A percentile compares a stretch with the other conserved stretches of the same genome.
Evolutionary conservation across 2,329 filamentous ascomycete species (phyloP).

Genomic region (Verticillium nonalfalfae): DNA sequence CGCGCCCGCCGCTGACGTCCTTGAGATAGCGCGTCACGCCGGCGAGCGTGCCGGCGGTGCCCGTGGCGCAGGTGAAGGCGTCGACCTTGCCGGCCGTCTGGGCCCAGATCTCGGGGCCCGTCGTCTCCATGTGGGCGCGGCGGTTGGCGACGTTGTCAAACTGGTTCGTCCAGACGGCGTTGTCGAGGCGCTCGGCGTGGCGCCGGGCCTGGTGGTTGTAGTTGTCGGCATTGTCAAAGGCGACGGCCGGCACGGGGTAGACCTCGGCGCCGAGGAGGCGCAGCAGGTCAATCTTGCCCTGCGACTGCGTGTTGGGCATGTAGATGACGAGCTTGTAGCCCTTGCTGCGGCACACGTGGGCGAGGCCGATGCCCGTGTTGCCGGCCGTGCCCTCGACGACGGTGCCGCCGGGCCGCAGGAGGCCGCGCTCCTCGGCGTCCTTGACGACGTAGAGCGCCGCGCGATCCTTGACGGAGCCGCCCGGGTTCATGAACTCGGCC

Average conservation of each 20-base stretch:
- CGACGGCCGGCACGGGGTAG: conserved; percentile 89
- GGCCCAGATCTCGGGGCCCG: conserved; percentile 93
- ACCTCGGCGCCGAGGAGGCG: conserved; percentile 90
- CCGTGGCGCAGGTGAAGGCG: conserved; percentile 92
- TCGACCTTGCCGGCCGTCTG: conserved; percentile 84
- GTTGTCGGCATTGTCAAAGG: conserved; percentile 91
- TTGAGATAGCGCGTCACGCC: conserved; percentile 87
- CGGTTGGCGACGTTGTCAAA: conserved; percentile 97
- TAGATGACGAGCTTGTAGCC: conserved; percentile 97
- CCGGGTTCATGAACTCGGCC: conserved; percentile 98
- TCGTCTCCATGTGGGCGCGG: conserved; percentile 91
- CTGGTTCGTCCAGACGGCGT: conserved; percentile 98
- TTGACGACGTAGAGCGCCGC: conserved; percentile 91
- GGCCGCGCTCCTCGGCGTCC: conserved; percentile 83
- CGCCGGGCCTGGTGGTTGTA: conserved; percentile 95
- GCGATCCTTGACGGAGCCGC: conserved; percentile 92
- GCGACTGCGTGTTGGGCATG: conserved; percentile 98
- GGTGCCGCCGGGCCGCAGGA: conserved; percentile 79
- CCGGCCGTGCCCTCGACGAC: conserved; percentile 96
- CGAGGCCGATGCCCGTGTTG: conserved; percentile 96
- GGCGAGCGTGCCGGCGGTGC: conserved; percentile 86
- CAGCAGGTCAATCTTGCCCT: conserved; percentile 93
- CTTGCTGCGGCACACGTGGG: conserved; percentile 87
- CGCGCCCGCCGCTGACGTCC: conserved; percentile 67
- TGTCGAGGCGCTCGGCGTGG: conserved; percentile 79